A percentile compares a stretch with the other conserved stretches of the same genome.
Conservation (phyloP, 2,329 filamentous ascomycete species). For the Simplicillium aogashimaense region DNA sequence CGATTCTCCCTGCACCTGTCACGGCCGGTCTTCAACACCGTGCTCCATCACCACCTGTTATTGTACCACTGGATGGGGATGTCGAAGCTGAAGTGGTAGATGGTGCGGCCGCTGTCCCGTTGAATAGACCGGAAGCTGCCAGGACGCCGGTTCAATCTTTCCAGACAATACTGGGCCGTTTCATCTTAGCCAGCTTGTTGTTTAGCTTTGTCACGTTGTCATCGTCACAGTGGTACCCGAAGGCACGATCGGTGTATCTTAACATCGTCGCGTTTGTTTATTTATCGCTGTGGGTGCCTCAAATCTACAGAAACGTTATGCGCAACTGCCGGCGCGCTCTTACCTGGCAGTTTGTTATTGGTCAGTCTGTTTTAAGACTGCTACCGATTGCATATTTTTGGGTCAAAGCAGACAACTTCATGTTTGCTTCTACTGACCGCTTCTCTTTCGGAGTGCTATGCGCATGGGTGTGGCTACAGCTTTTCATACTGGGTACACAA, state of each 20-base stretch:
- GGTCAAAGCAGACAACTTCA: conserved; percentile 64
- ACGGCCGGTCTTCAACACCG: conserved; percentile 19
- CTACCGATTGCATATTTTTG: conserved; percentile 83
- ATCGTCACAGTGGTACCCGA: conserved; percentile 50
- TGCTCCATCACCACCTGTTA: conserved; percentile 32
- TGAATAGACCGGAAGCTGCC: conserved; percentile 15
- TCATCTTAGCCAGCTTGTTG: conserved; percentile 44
- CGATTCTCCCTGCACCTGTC: conserved; percentile 29
- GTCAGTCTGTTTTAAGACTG: conserved; percentile 70
- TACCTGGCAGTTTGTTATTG: conserved; percentile 83
- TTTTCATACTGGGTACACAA: conserved; percentile 69
- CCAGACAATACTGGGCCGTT: conserved; percentile 45
- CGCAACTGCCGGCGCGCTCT: conserved; percentile 87
- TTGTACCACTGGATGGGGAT: conserved; percentile 55
- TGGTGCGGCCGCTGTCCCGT: conserved; percentile 23
- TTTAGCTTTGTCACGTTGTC: conserved; percentile 50
- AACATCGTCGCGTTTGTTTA: conserved; percentile 63
- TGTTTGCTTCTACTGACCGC: conserved; percentile 64
- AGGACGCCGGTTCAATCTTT: conserved; percentile 29
- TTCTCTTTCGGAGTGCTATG: conserved; percentile 48
- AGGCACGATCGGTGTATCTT: conserved; percentile 44
- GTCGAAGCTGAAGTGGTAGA: conserved; percentile 50
- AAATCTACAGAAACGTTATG: conserved; percentile 82
- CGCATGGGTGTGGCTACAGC: conserved; percentile 81
- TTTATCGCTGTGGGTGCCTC: conserved; percentile 84